Base-by-base conservation (phyloP, 2,329 filamentous ascomycete genomes). In the Nothomitra cinnamomea region DNA sequence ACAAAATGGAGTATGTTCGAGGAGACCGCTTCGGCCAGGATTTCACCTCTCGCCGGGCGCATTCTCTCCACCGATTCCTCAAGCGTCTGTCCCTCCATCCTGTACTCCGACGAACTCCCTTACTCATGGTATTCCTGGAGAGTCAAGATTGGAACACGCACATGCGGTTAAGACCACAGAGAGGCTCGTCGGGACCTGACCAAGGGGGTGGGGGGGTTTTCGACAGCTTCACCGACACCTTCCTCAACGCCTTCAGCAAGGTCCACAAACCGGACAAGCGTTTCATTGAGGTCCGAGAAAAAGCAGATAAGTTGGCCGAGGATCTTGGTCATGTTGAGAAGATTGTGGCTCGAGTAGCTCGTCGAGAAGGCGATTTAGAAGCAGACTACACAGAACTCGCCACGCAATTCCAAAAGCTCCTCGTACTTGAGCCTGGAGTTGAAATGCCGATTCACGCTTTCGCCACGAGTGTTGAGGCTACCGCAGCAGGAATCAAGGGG, bases 1-100 rank as follows among this genome's bases (percentile, higher is more conserved):
- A 96, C 74, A 94, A 94, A 70, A 95, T 98, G 86, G 88, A 95
- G 64, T 96, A 96, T 65, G 92, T 96, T 52, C 85, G 89, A 36
- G 92, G 92, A 60, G 90, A 96, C 71, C 84, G 92, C 58, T 98
- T 98, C 68, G 88, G 89, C 7, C 70, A 83, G 51, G 92, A 96
- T 69, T 98, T 98, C 66, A 98, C 88, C 35, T 75, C 80, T 47
- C 82, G 92, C 35, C 81, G 92, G 60, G 88, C 87, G 51, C 85
- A 89, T 72, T 95, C 89, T 2, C 76, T 98, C 52, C 83, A 94
- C 68, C 85, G 92, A 52, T 98, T 98, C 66, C 76, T 98, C 47
- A 80, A 83, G 62, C 85, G 92, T 3, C 73, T 95, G 54, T 81
- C 89, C 2, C 75, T 95, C 45, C 92, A 98, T 63, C 92, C 92